phyloP scores from a whole-genome alignment of 73 alveolate genomes.

The Tetrahymena borealis region DNA sequence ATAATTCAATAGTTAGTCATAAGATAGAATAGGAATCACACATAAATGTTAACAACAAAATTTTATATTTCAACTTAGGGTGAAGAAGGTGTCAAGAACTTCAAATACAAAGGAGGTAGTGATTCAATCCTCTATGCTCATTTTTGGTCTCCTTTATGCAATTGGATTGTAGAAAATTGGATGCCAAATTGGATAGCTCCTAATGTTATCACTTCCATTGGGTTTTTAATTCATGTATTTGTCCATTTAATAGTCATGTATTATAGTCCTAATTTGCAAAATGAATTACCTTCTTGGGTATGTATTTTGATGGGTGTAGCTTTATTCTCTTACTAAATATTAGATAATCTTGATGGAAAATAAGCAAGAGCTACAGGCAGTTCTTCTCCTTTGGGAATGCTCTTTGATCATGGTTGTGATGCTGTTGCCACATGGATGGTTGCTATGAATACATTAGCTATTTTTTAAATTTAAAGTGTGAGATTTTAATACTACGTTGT shows the following conservation, averaged over 20 bases:
- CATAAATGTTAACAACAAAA: background rate
- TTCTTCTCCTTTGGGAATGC: conserved; percentile 77
- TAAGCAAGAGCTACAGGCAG: conserved; percentile 81
- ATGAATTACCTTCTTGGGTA: conserved; percentile 34
- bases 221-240: conserved; percentile 26
- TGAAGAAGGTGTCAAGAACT: conserved; percentile 18
- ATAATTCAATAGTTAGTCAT: no score
- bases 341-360: conserved; percentile 84
- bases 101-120: conserved; percentile 33
- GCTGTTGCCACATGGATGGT: conserved; percentile 15
- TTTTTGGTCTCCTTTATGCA: conserved; percentile 46
- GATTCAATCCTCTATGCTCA: conserved; percentile 15
- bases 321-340: conserved; percentile 27
- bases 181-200: conserved; percentile 56
- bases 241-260: conserved; percentile 40
- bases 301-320: conserved; percentile 24
- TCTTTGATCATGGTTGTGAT: conserved; percentile 83
- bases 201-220: conserved; percentile 37
- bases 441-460: background rate
- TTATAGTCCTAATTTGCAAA: conserved; percentile 29
- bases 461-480: background rate
- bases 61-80: conserved; percentile 2
- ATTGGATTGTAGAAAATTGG: background rate
- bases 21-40: background rate
- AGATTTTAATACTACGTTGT: background rate